Conservation (phyloP, 352 stramenopile genomes). For the Phytophthora megakarya region DNA sequence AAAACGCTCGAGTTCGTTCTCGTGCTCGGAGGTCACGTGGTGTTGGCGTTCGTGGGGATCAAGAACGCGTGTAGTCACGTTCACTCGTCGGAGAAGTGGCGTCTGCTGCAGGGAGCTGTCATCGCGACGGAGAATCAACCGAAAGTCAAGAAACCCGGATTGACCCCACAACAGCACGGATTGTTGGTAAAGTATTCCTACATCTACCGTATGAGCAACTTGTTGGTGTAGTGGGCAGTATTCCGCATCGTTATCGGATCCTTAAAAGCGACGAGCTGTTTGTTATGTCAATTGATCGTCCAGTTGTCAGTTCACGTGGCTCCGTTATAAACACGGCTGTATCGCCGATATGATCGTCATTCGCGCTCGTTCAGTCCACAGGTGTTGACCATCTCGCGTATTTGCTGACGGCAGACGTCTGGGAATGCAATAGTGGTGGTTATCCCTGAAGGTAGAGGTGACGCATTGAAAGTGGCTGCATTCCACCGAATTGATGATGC, state of each 20-base stretch:
- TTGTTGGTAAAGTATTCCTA: no score
- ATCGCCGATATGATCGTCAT: no score
- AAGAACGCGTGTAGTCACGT: slow-evolving; percentile 22
- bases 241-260: no score
- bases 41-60: slow-evolving; percentile 23
- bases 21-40: slow-evolving; percentile 21
- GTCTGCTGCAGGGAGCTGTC: slow-evolving; percentile 20
- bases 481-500: background rate
- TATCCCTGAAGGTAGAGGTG: background rate
- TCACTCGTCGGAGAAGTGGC: slow-evolving; percentile 29
- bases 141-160: background rate
- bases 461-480: background rate
- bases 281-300: background rate
- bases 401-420: background rate
- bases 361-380: no score
- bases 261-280: no score
- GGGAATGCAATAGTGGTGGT: no score
- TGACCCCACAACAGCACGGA: slow-evolving; percentile 1
- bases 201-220: no score
- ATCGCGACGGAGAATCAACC: slow-evolving; percentile 23
- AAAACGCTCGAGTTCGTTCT: slow-evolving; percentile 32
- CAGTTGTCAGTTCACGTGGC: background rate
- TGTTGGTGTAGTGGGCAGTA: no score
- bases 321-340: no score
- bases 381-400: background rate